Evolutionary conservation across 371 early-diverging fungal species (phyloP).

Genomic region (Mucor indicus): DNA sequence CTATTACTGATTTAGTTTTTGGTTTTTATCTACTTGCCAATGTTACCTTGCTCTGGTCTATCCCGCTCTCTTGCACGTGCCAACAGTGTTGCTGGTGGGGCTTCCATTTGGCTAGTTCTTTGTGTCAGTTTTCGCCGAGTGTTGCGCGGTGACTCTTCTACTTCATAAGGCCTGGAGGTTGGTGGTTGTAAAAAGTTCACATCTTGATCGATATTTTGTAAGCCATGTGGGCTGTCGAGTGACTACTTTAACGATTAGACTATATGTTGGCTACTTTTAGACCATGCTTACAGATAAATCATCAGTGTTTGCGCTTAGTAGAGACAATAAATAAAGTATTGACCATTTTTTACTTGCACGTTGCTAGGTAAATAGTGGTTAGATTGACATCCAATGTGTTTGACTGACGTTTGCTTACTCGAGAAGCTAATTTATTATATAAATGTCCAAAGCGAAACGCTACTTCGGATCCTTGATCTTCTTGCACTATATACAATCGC

Average conservation of each 20-base stretch:
- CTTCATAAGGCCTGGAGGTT: constrained; percentile 26
- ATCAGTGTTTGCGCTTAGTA: constrained; percentile 43
- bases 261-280: not conserved
- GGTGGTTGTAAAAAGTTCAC: constrained; percentile 23
- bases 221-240: constrained; percentile 14
- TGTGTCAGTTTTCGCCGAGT: constrained; percentile 29
- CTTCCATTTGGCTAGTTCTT: too few species aligned
- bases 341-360: constrained; percentile 66
- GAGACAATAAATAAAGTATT: constrained; percentile 65
- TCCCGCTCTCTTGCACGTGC: constrained; percentile 32
- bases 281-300: too few species aligned
- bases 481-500: constrained; percentile 57
- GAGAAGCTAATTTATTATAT: constrained; percentile 57
- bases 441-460: constrained; percentile 68
- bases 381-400: not conserved
- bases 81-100: constrained; percentile 38
- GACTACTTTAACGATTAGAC: constrained; percentile 15
- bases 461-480: constrained; percentile 44
- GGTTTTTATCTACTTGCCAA: too few species aligned
- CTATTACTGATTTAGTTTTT: too few species aligned
- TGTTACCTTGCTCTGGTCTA: too few species aligned
- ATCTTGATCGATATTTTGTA: too few species aligned
- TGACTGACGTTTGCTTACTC: constrained; percentile 44
- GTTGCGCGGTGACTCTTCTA: constrained; percentile 20
- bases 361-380: constrained; percentile 21